Percentiles rank a stretch among this genome's conserved stretches.
phyloP scores from a whole-genome alignment of 805 yeast species.

The Myxozyma neotropica region DNA sequence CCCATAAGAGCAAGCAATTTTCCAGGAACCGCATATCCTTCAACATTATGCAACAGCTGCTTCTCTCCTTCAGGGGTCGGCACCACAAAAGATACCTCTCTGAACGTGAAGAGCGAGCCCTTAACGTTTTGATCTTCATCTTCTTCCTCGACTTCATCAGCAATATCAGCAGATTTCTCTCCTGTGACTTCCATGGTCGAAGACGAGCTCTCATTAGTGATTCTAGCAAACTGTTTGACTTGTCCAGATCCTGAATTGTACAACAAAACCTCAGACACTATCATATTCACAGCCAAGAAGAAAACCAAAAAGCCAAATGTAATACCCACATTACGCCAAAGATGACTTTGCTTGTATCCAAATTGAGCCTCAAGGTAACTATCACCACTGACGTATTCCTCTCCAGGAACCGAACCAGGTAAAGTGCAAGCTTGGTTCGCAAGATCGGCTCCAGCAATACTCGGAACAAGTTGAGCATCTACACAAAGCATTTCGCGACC shows the following conservation, averaged over 20 bases:
- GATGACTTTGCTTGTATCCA: conserved; percentile 52
- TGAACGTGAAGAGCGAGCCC: conserved; percentile 23
- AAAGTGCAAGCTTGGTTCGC: conserved; percentile 54
- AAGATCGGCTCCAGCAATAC: conserved; percentile 46
- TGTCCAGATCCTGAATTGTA: conserved; percentile 53
- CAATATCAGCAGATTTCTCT: background rate
- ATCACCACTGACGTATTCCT: conserved; percentile 58
- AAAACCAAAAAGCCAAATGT: conserved; percentile 55
- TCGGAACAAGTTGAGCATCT: conserved; percentile 52
- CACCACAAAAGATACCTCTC: conserved; percentile 36
- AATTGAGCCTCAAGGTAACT: conserved; percentile 54
- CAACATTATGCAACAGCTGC: conserved; percentile 59
- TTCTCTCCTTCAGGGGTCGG: conserved; percentile 42
- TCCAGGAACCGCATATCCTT: conserved; percentile 76
- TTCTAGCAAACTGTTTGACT: conserved; percentile 30
- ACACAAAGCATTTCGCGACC: conserved; percentile 57
- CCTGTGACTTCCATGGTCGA: background rate
- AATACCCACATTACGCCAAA: conserved; percentile 69
- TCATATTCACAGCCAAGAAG: conserved; percentile 46
- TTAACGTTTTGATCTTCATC: background rate
- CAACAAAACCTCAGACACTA: conserved; percentile 45
- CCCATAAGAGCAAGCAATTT: conserved; percentile 71
- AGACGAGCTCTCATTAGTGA: background rate
- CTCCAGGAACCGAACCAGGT: conserved; percentile 63
- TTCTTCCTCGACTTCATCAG: background rate